Evolutionary conservation across 2,329 filamentous ascomycete genomes (phyloP).

Genomic region (Trichoderma brevicompactum): DNA sequence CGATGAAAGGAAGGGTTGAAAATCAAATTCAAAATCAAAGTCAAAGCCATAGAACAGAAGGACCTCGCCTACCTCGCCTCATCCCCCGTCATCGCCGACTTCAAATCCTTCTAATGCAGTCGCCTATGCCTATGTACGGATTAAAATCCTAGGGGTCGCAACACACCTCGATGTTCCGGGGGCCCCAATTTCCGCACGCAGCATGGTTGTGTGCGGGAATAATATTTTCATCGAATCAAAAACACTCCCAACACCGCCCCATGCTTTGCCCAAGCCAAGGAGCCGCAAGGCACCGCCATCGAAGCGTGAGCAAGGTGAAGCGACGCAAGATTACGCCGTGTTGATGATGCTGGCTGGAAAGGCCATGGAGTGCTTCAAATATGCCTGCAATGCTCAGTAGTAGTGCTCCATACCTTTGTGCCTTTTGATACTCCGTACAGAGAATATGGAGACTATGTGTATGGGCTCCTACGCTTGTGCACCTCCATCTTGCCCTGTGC

Average conservation of each 20-base stretch:
- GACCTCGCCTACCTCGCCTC: background rate
- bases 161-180: background rate
- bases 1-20: too few species aligned
- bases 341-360: too few species aligned
- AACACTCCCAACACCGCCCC: background rate
- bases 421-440: background rate
- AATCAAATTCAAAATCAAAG: too few species aligned
- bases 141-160: background rate
- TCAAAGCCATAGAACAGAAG: too few species aligned
- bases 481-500: background rate
- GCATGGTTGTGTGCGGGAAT: slow-evolving; percentile 11
- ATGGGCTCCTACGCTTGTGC: background rate
- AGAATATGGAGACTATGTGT: background rate
- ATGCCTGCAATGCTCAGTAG: too few species aligned
- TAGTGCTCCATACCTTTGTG: background rate
- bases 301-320: background rate
- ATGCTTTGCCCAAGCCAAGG: background rate
- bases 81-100: slow-evolving; percentile 3
- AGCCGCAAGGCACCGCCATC: background rate
- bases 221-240: slow-evolving; percentile 25
- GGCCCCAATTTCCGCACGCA: slow-evolving; percentile 4
- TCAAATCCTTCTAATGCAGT: background rate
- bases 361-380: too few species aligned
- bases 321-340: too few species aligned
- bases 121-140: background rate